Percentiles rank a stretch among this genome's conserved stretches.
Conservation (phyloP, 2,329 filamentous ascomycete genomes). For the Teratosphaeria nubilosa region DNA sequence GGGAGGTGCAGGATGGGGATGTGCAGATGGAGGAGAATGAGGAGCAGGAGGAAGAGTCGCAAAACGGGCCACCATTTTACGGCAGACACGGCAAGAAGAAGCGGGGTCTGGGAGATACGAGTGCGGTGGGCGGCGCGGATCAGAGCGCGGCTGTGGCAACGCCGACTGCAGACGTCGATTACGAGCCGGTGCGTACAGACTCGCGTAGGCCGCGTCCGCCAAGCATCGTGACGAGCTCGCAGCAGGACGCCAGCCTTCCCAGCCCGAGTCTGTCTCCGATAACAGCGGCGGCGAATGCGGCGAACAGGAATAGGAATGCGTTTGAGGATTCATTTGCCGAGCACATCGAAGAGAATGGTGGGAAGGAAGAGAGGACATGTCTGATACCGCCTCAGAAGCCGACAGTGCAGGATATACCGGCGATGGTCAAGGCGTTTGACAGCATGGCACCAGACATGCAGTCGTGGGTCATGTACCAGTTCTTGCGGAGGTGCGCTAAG, state of each 20-base stretch:
- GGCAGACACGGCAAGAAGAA: slow-evolving; percentile 13
- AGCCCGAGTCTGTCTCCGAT: slow-evolving; percentile 88
- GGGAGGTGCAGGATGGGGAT: slow-evolving; percentile 17
- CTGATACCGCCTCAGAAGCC: not conserved
- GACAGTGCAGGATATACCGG: slow-evolving; percentile 64
- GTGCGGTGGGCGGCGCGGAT: slow-evolving; percentile 7
- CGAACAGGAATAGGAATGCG: slow-evolving; percentile 22
- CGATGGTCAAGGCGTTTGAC: slow-evolving; percentile 82
- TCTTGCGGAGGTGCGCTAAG: slow-evolving; percentile 77
- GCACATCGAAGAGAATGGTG: slow-evolving; percentile 23
- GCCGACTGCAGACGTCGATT: slow-evolving; percentile 62
- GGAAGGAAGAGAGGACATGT: slow-evolving; percentile 1
- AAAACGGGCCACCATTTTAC: slow-evolving; percentile 16
- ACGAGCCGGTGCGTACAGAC: slow-evolving; percentile 41
- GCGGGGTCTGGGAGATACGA: slow-evolving; percentile 6
- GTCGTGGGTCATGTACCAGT: slow-evolving; percentile 92
- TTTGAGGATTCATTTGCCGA: slow-evolving; percentile 25
- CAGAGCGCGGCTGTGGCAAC: slow-evolving; percentile 44
- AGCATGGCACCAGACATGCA: slow-evolving; percentile 85
- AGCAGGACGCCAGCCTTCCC: slow-evolving; percentile 83
- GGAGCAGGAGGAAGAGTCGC: slow-evolving; percentile 19
- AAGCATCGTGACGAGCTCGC: slow-evolving; percentile 57
- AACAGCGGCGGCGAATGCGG: slow-evolving; percentile 62
- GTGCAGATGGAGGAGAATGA: slow-evolving; percentile 19
- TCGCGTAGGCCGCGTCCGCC: slow-evolving; percentile 27